phyloP scores from a whole-genome alignment of 1,284 basidiomycete species.

The Meripilus lineatus region DNA sequence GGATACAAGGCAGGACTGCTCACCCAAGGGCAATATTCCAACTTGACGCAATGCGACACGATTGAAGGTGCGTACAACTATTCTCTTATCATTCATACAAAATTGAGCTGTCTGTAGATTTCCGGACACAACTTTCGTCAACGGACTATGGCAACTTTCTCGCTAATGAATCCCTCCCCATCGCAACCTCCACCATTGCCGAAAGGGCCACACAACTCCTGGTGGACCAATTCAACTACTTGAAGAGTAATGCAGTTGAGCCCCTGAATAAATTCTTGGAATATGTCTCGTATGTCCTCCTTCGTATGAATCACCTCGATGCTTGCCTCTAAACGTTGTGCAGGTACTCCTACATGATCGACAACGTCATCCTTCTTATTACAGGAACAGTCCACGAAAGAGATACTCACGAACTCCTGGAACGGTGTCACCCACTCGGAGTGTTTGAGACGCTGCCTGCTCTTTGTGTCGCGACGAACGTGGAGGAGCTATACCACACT shows the following conservation, averaged over 20 bases:
- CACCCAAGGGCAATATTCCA: slow-evolving; percentile 85
- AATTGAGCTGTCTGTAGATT: slow-evolving; percentile 48
- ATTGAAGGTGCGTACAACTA: slow-evolving; percentile 72
- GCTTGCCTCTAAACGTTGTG: neutral
- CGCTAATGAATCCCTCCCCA: slow-evolving; percentile 92
- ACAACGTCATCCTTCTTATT: slow-evolving; percentile 97
- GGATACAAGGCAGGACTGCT: slow-evolving; percentile 95
- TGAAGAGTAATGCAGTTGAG: slow-evolving; percentile 87
- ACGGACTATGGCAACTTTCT: slow-evolving; percentile 99
- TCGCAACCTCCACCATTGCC: slow-evolving; percentile 92
- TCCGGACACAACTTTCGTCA: slow-evolving; percentile 88
- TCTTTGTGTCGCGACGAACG: slow-evolving; percentile 97
- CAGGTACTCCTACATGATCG: slow-evolving; percentile 99
- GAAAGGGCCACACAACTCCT: slow-evolving; percentile 94
- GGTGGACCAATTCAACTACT: slow-evolving; percentile 96
- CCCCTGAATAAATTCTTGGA: slow-evolving; percentile 93
- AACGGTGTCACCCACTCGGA: slow-evolving; percentile 96
- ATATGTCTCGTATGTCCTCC: slow-evolving; percentile 79
- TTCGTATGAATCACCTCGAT: neutral
- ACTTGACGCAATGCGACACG: slow-evolving; percentile 96
- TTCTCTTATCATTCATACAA: neutral
- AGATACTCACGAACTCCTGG: slow-evolving; percentile 95
- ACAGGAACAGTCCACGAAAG: slow-evolving; percentile 97
- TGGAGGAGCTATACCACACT: slow-evolving; percentile 97
- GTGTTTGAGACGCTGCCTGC: slow-evolving; percentile 99